Evolutionary conservation across 2,329 filamentous ascomycete genomes (phyloP).

Genomic region (Didymella pomorum): DNA sequence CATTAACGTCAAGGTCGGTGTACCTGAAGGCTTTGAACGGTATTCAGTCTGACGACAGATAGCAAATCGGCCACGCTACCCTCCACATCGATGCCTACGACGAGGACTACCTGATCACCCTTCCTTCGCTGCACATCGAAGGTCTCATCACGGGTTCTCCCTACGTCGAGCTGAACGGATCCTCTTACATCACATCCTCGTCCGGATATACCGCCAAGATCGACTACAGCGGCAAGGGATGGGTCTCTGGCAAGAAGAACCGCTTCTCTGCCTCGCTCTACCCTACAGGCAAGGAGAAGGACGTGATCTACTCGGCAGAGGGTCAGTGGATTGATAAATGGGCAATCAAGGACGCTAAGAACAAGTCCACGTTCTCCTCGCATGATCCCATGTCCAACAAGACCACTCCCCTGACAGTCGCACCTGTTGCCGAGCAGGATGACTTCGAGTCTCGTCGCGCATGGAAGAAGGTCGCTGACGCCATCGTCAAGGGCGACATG

Average conservation of each 20-base stretch:
- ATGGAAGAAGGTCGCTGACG: slow-evolving; percentile 84
- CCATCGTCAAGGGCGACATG: slow-evolving; percentile 83
- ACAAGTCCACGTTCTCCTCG: slow-evolving; percentile 53
- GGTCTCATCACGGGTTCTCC: slow-evolving; percentile 86
- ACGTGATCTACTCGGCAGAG: slow-evolving; percentile 78
- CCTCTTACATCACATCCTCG: slow-evolving; percentile 84
- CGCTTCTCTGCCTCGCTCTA: slow-evolving; percentile 80
- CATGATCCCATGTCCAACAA: slow-evolving; percentile 58
- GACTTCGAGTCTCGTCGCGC: slow-evolving; percentile 86
- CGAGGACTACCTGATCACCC: slow-evolving; percentile 88
- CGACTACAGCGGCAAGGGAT: slow-evolving; percentile 92
- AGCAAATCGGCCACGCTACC: slow-evolving; percentile 87
- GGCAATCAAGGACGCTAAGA: slow-evolving; percentile 73
- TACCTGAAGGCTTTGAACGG: neutral
- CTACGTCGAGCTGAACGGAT: slow-evolving; percentile 88
- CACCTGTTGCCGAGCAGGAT: slow-evolving; percentile 80
- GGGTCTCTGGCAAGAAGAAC: slow-evolving; percentile 96
- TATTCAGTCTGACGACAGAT: neutral
- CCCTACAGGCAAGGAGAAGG: slow-evolving; percentile 73
- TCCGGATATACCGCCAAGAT: slow-evolving; percentile 88
- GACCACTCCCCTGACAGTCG: slow-evolving; percentile 73
- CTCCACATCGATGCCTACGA: slow-evolving; percentile 72
- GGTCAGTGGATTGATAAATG: slow-evolving; percentile 92
- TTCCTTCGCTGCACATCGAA: slow-evolving; percentile 92
- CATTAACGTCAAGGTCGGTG: slow-evolving; percentile 78